Conservation (phyloP, 2,329 filamentous ascomycete genomes). For the Scorias spongiosa region DNA sequence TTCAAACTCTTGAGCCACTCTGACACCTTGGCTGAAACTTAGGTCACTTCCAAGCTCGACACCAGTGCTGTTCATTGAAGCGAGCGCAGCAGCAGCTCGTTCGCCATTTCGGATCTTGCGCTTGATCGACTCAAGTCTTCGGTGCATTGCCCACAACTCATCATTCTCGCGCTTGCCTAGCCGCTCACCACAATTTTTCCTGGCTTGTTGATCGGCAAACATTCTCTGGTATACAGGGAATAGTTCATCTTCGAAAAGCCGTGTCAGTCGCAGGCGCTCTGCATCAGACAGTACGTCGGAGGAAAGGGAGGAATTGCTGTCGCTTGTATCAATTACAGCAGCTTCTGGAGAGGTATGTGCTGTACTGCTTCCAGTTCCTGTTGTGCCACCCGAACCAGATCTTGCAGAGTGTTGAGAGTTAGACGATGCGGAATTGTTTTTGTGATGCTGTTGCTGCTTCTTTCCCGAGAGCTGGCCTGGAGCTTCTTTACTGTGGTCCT, state of each 20-base stretch:
- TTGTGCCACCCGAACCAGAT: constrained; percentile 4
- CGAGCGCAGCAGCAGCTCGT: constrained; percentile 12
- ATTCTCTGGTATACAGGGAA: neutral
- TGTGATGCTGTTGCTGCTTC: constrained; percentile 11
- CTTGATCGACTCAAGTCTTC: constrained; percentile 41
- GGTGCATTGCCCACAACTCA: constrained; percentile 39
- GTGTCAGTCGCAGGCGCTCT: neutral
- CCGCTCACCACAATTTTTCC: constrained; percentile 10
- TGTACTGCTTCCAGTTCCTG: constrained; percentile 10
- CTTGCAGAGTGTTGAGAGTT: constrained; percentile 13
- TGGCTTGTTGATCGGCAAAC: constrained; percentile 1
- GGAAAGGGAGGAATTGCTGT: constrained; percentile 12
- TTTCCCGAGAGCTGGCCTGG: neutral
- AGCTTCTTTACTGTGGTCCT: neutral
- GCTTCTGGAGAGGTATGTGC: constrained; percentile 8
- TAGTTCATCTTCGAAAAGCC: constrained; percentile 2
- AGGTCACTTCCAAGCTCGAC: constrained; percentile 2
- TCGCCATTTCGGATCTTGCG: constrained; percentile 30
- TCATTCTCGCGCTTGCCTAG: constrained; percentile 30
- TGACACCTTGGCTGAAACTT: constrained; percentile 28
- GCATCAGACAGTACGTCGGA: neutral
- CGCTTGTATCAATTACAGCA: constrained; percentile 9
- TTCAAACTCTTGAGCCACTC: constrained; percentile 34
- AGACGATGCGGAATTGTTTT: constrained; percentile 18
- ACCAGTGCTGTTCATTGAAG: constrained; percentile 16